These are phyloP conservation scores for Avena sativa DNA, from an alignment of 176 grass and related monocot genomes.

Conservation along the genomic window DNA sequence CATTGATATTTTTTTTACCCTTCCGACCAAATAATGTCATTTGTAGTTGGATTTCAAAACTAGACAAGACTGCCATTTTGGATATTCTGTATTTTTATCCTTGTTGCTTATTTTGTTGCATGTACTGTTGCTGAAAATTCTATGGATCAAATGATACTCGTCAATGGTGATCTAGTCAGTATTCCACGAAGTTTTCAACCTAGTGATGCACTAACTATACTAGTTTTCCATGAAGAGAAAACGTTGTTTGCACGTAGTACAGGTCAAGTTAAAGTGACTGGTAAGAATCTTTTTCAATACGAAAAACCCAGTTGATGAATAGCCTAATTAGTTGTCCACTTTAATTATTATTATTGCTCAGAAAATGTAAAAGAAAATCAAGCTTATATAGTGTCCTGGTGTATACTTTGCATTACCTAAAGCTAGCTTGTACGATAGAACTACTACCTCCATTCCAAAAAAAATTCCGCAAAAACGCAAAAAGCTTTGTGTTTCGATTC, in stretches of 20 bases:
- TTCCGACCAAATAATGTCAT: slow-evolving; percentile 8
- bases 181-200: not conserved
- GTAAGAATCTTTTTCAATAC: not conserved
- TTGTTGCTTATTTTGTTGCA: not conserved
- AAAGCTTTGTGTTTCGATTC: no score
- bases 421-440: not conserved
- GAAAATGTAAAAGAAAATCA: not conserved
- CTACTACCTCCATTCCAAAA: no score
- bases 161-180: not conserved
- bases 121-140: not conserved
- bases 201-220: not conserved
- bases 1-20: not conserved
- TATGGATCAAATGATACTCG: not conserved
- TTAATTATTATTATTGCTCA: not conserved
- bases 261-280: slow-evolving; percentile 14
- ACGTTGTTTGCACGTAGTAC: not conserved
- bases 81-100: not conserved
- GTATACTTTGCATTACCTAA: not conserved
- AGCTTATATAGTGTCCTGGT: not conserved
- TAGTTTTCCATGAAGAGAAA: slow-evolving; percentile 4
- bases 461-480: no score
- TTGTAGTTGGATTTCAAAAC: not conserved
- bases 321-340: not conserved
- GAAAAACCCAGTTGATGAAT: not conserved
- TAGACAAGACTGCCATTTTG: slow-evolving; percentile 3